Evolutionary conservation across 305 asterid species (phyloP).

Genomic region (Plantago rigida): DNA sequence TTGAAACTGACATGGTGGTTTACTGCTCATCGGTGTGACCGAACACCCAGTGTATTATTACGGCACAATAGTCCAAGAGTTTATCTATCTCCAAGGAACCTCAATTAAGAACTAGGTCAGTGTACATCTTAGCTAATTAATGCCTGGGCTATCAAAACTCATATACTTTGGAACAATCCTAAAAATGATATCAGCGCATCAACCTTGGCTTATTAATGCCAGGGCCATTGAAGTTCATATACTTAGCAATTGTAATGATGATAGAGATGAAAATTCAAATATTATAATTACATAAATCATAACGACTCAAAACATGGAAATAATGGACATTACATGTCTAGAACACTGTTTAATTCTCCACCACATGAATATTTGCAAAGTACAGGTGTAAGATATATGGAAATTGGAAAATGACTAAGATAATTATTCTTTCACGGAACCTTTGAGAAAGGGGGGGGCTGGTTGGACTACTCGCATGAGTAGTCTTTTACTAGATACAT

Average conservation of each 20-base stretch:
- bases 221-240: constrained; percentile 7
- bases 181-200: too few species aligned
- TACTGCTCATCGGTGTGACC: neutral
- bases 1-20: neutral
- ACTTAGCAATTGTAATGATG: neutral
- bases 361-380: neutral
- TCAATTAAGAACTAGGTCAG: neutral
- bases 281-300: too few species aligned
- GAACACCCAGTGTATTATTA: constrained; percentile 3
- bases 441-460: too few species aligned
- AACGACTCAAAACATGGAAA: too few species aligned
- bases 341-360: neutral
- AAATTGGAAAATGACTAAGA: too few species aligned
- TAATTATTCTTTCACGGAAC: too few species aligned
- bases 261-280: neutral
- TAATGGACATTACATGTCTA: too few species aligned
- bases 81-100: constrained; percentile 13
- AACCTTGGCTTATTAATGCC: neutral
- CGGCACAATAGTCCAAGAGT: neutral
- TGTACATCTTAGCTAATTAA: neutral
- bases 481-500: too few species aligned
- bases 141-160: constrained; percentile 4
- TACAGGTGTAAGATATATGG: too few species aligned
- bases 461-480: too few species aligned
- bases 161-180: constrained; percentile 1